Base-by-base conservation (phyloP, 768 basidiomycete species). In the Russula compacta region DNA sequence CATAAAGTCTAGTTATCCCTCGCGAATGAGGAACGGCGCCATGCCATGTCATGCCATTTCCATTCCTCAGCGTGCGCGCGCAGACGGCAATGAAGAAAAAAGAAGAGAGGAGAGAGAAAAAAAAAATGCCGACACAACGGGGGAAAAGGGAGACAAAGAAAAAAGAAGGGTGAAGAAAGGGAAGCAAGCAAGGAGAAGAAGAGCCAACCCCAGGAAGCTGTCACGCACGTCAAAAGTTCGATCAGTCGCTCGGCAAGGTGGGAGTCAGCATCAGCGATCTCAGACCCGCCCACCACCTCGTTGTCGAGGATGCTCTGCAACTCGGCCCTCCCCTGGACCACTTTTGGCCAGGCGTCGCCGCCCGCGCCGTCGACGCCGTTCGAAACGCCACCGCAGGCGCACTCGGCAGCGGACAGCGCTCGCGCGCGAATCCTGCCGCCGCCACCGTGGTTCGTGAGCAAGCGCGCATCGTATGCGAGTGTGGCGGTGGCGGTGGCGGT, bases 301-400 rank as follows among this genome's bases (percentile, higher is more conserved):
- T 42, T 64, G 55, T 73, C 70, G 62, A 86, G 71, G 44, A 83
- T 67, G 33, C 69, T 71, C 49, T 72, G 69, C 59, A 92, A 75
- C 10, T 75, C 72, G 36, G 70, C 69, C 33, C 74, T 74, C 40
- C 87, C 91, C 62, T 80, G 78, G 54, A 76, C 71, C 6, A 92
- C 81, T 74, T 92, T 93, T 29, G 85, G 85, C 90, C 89, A 92
- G 21, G 77, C 75, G 56, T 78, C 74, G 43, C 77, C 83, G 39
- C 79, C 83, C 56, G 71, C 61, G n/a, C 81, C 81, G 68, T 89
- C 87, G 50, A 88, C 72, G 14, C 88, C 89, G 67, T 92, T 92
- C 38, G 91, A 90, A 44, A 92, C 71, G 1, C 81, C 86, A 3
- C 84, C 83, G 63, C 76, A 78, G 44, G 67, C 68, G 55, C 77